Percentiles rank a stretch among this genome's conserved stretches.
Conservation (phyloP, 768 basidiomycete genomes). For the Sistotremastrum niveocremeum region DNA sequence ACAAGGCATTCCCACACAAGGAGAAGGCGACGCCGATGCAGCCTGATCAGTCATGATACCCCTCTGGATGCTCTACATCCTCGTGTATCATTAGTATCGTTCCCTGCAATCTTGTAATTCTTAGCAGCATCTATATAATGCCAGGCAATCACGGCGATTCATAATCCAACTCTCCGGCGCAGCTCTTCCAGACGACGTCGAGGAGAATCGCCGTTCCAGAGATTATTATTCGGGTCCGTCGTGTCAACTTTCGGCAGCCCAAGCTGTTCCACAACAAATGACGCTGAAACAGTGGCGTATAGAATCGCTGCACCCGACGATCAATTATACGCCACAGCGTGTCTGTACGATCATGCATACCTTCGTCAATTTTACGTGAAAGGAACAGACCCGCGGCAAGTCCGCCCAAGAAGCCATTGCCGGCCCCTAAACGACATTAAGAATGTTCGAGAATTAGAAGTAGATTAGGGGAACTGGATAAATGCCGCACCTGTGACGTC, state of each 20-base stretch:
- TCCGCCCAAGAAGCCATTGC: constrained; percentile 81
- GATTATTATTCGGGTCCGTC: constrained; percentile 16
- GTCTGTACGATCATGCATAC: constrained; percentile 22
- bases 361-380: constrained; percentile 47
- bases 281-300: constrained; percentile 72
- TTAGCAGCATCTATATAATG: constrained; percentile 7
- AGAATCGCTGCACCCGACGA: constrained; percentile 36
- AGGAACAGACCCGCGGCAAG: constrained; percentile 58
- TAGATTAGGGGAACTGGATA: background rate
- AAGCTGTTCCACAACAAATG: constrained; percentile 69
- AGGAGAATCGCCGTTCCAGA: constrained; percentile 68
- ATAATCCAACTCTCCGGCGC: constrained; percentile 8
- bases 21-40: too few relatives aligned
- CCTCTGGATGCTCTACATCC: background rate
- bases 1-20: too few relatives aligned
- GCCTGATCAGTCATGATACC: too few relatives aligned
- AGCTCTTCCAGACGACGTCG: constrained; percentile 40
- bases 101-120: background rate
- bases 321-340: background rate
- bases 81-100: constrained; percentile 9
- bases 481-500: constrained; percentile 63
- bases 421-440: constrained; percentile 45
- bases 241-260: constrained; percentile 48
- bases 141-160: background rate
- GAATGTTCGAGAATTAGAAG: background rate